Conservation (phyloP, 2,329 filamentous ascomycete genomes). For the Lasiodiplodia hormozganensis region DNA sequence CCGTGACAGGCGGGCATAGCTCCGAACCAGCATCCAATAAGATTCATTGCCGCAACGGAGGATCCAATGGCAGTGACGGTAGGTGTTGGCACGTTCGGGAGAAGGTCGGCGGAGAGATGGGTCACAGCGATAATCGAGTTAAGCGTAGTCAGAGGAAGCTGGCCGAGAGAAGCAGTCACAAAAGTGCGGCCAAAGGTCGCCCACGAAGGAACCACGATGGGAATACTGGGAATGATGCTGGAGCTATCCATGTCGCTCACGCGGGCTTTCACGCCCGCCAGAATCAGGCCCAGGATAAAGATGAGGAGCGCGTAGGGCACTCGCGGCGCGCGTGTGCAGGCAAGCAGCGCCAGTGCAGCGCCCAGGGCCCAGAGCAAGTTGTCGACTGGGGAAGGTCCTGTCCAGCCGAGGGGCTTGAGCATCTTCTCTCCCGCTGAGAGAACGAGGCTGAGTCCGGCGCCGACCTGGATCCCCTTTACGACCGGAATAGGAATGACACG, state of each 20-base stretch:
- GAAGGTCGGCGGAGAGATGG: constrained; percentile 77
- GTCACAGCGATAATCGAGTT: constrained; percentile 92
- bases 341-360: constrained; percentile 74
- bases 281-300: constrained; percentile 70
- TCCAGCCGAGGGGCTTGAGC: constrained; percentile 73
- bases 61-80: constrained; percentile 76
- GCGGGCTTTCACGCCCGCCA: constrained; percentile 59
- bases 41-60: constrained; percentile 84
- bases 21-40: constrained; percentile 87
- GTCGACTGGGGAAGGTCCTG: constrained; percentile 70
- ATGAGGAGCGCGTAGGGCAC: constrained; percentile 81
- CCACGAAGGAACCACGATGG: constrained; percentile 53
- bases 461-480: constrained; percentile 93
- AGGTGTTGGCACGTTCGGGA: constrained; percentile 67
- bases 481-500: constrained; percentile 82
- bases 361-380: constrained; percentile 79
- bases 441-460: constrained; percentile 83
- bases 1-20: constrained; percentile 97
- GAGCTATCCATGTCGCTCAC: constrained; percentile 33
- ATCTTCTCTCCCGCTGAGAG: constrained; percentile 76
- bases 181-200: constrained; percentile 61
- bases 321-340: constrained; percentile 67
- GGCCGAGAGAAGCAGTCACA: constrained; percentile 76
- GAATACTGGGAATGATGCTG: constrained; percentile 49
- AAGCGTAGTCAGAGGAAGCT: constrained; percentile 87